Evolutionary conservation across 1,139 yeast species (phyloP).

Genomic region (Nadsonia commutata): DNA sequence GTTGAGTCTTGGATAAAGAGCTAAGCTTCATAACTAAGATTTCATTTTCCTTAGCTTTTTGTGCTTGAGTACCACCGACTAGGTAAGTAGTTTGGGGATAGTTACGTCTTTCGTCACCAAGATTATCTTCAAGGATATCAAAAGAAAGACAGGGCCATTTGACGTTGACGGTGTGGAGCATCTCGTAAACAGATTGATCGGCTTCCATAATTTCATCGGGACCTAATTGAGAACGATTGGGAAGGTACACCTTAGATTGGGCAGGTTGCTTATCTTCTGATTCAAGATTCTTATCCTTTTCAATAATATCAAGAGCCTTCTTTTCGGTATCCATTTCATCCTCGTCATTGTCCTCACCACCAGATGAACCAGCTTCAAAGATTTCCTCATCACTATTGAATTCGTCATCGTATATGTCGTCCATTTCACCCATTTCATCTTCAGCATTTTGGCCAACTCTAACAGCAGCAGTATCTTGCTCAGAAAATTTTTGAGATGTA

Average conservation of each 20-base stretch:
- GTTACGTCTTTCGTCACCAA: constrained; percentile 78
- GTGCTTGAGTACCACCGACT: constrained; percentile 92
- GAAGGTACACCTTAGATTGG: constrained; percentile 43
- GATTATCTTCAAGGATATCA: constrained; percentile 72
- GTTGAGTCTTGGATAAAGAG: constrained; percentile 70
- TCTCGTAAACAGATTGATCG: constrained; percentile 88
- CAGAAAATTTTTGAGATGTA: neutral
- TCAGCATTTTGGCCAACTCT: neutral
- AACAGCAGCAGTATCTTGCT: neutral
- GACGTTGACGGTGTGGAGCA: constrained; percentile 85
- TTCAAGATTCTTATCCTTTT: constrained; percentile 30
- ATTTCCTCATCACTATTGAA: constrained; percentile 64
- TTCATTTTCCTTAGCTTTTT: constrained; percentile 75
- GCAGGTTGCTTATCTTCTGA: constrained; percentile 16
- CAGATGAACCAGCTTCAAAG: constrained; percentile 33
- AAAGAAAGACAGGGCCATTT: constrained; percentile 97
- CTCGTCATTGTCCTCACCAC: constrained; percentile 44
- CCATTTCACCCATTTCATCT: constrained; percentile 50
- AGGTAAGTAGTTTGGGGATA: constrained; percentile 81
- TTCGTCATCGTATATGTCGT: constrained; percentile 91
- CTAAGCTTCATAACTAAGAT: constrained; percentile 71
- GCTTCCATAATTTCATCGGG: constrained; percentile 95
- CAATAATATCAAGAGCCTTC: constrained; percentile 21
- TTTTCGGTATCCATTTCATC: constrained; percentile 24
- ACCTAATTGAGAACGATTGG: constrained; percentile 75